Percentiles rank a stretch among this genome's conserved stretches.
Evolutionary conservation across 176 grass and related monocot genomes (phyloP).

Genomic region (Lolium multiflorum): DNA sequence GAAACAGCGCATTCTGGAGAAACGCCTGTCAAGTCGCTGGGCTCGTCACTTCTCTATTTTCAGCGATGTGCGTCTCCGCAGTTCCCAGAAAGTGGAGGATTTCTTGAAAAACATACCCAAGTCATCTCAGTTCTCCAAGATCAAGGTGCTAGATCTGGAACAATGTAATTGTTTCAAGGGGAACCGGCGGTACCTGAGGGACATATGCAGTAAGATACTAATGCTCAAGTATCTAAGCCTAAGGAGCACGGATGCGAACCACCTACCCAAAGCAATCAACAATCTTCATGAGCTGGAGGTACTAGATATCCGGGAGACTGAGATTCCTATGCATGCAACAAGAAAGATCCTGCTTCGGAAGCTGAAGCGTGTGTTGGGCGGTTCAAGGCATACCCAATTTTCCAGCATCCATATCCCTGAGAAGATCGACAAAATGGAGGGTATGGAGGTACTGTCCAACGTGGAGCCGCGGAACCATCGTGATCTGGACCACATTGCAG

Average conservation of each 20-base stretch:
- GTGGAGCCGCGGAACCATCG: neutral
- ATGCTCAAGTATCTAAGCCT: slow-evolving; percentile 38
- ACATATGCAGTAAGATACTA: neutral
- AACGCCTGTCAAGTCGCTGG: slow-evolving; percentile 15
- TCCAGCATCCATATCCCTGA: neutral
- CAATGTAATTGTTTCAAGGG: too few relatives aligned
- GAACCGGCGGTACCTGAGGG: neutral
- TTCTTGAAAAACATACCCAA: too few relatives aligned
- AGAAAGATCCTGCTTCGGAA: neutral
- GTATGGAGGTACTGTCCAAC: neutral
- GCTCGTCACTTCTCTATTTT: slow-evolving; percentile 37
- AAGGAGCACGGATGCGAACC: neutral
- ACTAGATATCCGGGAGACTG: slow-evolving; percentile 37
- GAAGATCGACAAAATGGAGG: neutral
- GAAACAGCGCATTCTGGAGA: neutral
- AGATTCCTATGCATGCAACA: neutral
- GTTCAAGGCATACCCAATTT: neutral
- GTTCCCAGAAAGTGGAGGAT: too few relatives aligned
- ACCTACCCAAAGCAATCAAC: slow-evolving; percentile 2
- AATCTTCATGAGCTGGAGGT: slow-evolving; percentile 33
- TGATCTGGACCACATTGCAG: too few relatives aligned
- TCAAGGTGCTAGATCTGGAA: too few relatives aligned
- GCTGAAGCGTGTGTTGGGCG: neutral
- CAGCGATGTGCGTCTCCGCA: neutral
- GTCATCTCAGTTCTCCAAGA: too few relatives aligned